A percentile compares a stretch with the other conserved stretches of the same genome.
Evolutionary conservation across 495 filamentous ascomycete species (phyloP).

Genomic region (Lasiosphaeria hispida): DNA sequence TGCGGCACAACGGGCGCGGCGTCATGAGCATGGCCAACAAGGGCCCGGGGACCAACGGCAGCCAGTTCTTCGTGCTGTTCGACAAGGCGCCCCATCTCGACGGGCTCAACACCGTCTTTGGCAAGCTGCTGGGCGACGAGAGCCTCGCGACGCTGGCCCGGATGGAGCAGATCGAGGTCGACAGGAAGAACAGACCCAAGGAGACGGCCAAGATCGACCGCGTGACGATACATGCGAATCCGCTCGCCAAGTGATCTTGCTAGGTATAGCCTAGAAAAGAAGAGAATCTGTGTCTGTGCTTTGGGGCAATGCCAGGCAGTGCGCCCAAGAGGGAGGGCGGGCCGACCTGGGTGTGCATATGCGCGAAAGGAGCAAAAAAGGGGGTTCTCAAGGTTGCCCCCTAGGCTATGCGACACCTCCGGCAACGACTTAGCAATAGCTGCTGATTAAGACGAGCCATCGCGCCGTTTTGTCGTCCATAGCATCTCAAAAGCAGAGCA

Average conservation of each 20-base stretch:
- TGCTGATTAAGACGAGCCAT: no score
- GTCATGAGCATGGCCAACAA: conserved; percentile 95
- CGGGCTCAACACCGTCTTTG: conserved; percentile 91
- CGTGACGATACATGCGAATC: conserved; percentile 92
- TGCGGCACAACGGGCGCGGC: conserved; percentile 83
- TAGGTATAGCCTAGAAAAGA: no score
- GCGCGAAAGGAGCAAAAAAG: no score
- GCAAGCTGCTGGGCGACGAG: conserved; percentile 67
- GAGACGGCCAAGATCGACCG: conserved; percentile 65
- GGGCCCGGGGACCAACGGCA: conserved; percentile 80
- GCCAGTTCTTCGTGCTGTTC: conserved; percentile 91
- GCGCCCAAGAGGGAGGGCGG: no score
- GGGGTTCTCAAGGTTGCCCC: no score
- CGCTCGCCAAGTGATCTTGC: conserved; percentile 64
- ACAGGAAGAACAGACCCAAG: conserved; percentile 85
- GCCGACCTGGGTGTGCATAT: no score
- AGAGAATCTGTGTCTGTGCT: no score
- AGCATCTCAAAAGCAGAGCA: no score
- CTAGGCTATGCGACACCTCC: no score
- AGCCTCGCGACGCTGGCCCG: conserved; percentile 67
- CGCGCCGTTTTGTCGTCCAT: no score
- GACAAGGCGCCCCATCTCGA: conserved; percentile 87
- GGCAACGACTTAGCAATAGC: no score
- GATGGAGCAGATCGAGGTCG: conserved; percentile 75
- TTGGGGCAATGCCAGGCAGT: no score